phyloP scores from a whole-genome alignment of 805 yeast genomes.

The Lachancea waltii region DNA sequence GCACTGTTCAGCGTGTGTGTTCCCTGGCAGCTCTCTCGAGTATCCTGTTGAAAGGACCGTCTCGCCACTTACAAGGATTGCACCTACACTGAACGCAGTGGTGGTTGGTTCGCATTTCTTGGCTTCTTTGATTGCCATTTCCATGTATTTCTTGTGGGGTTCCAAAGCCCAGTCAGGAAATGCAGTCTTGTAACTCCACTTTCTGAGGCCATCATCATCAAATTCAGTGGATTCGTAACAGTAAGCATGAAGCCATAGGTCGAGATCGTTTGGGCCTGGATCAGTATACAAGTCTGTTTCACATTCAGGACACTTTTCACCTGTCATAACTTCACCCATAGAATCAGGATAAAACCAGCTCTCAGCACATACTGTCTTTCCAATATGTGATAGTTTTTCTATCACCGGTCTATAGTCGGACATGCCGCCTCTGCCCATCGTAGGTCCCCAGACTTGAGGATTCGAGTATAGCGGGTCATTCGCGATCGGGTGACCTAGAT shows the following conservation, averaged over 20 bases:
- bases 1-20: conserved; percentile 96
- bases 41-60: conserved; percentile 71
- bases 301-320: conserved; percentile 58
- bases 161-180: conserved; percentile 79
- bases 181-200: conserved; percentile 72
- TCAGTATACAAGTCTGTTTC: conserved; percentile 69
- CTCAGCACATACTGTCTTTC: conserved; percentile 61
- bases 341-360: conserved; percentile 57
- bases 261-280: conserved; percentile 84
- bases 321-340: conserved; percentile 62
- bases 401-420: conserved; percentile 46
- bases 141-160: conserved; percentile 57
- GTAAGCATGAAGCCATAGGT: conserved; percentile 87
- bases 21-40: conserved; percentile 87
- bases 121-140: conserved; percentile 71
- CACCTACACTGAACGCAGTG: conserved; percentile 94
- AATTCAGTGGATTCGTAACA: conserved; percentile 54
- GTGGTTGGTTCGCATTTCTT: conserved; percentile 70
- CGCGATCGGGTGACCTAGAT: conserved; percentile 81
- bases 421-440: conserved; percentile 56
- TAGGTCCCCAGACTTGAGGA: conserved; percentile 69
- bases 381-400: conserved; percentile 50
- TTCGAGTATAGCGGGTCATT: conserved; percentile 91
- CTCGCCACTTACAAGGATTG: conserved; percentile 62
- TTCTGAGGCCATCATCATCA: conserved; percentile 25